Evolutionary conservation across 306 rosid species (phyloP).

Genomic region (Chamaecrista fasciculata): DNA sequence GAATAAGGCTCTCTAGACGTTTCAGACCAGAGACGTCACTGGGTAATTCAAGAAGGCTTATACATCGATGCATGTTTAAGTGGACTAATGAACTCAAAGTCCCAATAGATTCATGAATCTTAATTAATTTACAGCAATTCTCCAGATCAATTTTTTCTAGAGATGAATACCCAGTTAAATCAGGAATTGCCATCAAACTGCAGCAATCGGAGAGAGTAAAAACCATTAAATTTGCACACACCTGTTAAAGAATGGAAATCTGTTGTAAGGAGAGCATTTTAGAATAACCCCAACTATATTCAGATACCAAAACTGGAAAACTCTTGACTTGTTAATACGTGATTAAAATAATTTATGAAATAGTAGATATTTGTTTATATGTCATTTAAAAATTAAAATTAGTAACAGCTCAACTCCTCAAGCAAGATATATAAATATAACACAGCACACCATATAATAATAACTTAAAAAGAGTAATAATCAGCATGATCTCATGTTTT

Average conservation of each 20-base stretch:
- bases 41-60: conserved; percentile 39
- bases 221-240: conserved; percentile 39
- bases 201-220: conserved; percentile 41
- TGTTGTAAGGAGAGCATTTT: background rate
- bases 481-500: no score
- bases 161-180: conserved; percentile 37
- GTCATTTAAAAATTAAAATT: no score
- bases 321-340: background rate
- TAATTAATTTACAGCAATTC: conserved; percentile 28
- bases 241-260: conserved; percentile 31
- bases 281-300: background rate
- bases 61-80: conserved; percentile 38
- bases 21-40: conserved; percentile 49
- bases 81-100: conserved; percentile 33
- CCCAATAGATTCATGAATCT: conserved; percentile 48
- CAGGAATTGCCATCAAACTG: conserved; percentile 41
- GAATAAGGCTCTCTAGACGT: conserved; percentile 42
- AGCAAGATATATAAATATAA: no score
- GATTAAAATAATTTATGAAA: no score
- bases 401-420: no score
- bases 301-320: background rate
- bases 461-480: no score
- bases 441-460: no score
- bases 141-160: conserved; percentile 44
- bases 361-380: no score